A percentile compares a stretch with the other conserved stretches of the same genome.
phyloP scores from a whole-genome alignment of 1,139 yeast genomes.

The Yamadazyma dushanensis region DNA sequence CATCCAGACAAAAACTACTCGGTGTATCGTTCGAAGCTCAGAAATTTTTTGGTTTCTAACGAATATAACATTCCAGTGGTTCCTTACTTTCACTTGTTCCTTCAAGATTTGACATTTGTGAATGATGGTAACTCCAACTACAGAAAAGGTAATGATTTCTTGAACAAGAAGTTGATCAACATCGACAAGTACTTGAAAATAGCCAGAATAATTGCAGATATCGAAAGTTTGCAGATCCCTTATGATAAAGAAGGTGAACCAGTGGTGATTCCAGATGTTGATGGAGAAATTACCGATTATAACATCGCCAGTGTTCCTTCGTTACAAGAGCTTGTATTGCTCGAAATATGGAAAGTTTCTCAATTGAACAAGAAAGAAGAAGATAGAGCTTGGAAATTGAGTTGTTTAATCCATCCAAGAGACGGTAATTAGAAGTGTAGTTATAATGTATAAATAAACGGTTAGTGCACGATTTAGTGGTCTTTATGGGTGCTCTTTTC shows the following conservation, averaged over 20 bases:
- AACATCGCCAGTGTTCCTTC: slow-evolving; percentile 42
- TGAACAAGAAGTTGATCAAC: slow-evolving; percentile 65
- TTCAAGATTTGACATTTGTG: slow-evolving; percentile 85
- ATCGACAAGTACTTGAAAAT: slow-evolving; percentile 79
- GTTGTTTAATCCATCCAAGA: slow-evolving; percentile 54
- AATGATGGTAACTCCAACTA: slow-evolving; percentile 82
- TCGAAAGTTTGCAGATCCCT: slow-evolving; percentile 74
- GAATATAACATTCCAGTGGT: slow-evolving; percentile 70
- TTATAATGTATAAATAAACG: neutral
- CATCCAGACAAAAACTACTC: slow-evolving; percentile 84
- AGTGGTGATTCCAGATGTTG: slow-evolving; percentile 1
- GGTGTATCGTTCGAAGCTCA: slow-evolving; percentile 69
- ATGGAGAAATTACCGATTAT: slow-evolving; percentile 24
- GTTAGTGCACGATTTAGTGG: neutral
- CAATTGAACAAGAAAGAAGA: slow-evolving; percentile 59
- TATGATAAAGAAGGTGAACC: slow-evolving; percentile 30
- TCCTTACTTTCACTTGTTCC: slow-evolving; percentile 80
- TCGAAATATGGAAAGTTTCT: slow-evolving; percentile 70
- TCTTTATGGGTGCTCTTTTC: no score
- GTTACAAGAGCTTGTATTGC: slow-evolving; percentile 63
- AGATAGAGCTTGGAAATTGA: slow-evolving; percentile 72
- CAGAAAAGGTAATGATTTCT: slow-evolving; percentile 60
- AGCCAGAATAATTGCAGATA: slow-evolving; percentile 71
- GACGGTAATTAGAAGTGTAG: slow-evolving; percentile 15
- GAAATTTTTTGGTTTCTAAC: slow-evolving; percentile 51